Conservation (phyloP, 2,329 filamentous ascomycete genomes). For the Colletotrichum tofieldiae region DNA sequence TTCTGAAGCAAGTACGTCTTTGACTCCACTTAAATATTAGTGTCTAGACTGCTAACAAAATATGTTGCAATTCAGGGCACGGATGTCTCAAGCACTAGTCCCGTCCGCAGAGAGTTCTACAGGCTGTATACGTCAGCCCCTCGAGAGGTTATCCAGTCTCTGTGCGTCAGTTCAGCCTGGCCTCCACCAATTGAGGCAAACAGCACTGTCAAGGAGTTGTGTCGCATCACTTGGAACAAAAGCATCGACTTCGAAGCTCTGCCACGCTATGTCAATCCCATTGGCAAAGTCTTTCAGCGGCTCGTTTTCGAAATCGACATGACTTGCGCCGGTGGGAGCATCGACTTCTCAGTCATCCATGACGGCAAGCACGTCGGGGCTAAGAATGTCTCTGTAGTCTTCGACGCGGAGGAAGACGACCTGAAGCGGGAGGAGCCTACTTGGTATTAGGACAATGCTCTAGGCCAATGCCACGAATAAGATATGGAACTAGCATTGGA, state of each 20-base stretch:
- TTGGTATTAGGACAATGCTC: too few species aligned
- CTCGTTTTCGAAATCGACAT: conserved; percentile 44
- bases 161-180: not conserved
- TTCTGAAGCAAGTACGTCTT: conserved; percentile 45
- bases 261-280: conserved; percentile 31
- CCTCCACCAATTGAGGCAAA: rapidly evolving
- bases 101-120: not conserved
- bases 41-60: conserved; percentile 25
- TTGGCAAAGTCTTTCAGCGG: conserved; percentile 17
- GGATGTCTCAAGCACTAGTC: conserved; percentile 6
- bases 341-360: conserved; percentile 46
- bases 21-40: rapidly evolving
- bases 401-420: conserved; percentile 9
- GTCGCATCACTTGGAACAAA: conserved; percentile 44
- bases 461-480: too few species aligned
- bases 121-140: not conserved
- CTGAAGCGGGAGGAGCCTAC: not conserved
- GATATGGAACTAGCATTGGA: not conserved
- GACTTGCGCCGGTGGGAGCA: conserved; percentile 41
- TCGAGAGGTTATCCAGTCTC: conserved; percentile 22
- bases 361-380: conserved; percentile 41
- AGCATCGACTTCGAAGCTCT: conserved; percentile 30
- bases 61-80: not conserved
- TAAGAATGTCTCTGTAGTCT: conserved; percentile 45
- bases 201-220: conserved; percentile 35